Evolutionary conservation across 768 basidiomycete species (phyloP).

Genomic region (Floccularia luteovirens): DNA sequence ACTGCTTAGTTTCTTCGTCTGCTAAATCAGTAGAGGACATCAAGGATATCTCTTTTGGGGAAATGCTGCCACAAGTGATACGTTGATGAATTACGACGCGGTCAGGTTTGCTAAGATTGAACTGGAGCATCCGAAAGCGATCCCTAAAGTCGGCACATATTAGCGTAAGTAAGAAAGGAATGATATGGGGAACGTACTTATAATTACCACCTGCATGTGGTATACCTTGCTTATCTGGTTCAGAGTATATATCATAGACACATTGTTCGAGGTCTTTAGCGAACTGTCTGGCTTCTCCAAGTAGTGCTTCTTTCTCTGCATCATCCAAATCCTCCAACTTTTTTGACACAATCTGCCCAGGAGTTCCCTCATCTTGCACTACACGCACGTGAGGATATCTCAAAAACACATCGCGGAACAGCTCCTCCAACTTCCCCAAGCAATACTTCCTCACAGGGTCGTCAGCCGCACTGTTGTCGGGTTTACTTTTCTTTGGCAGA

Average conservation of each 20-base stretch:
- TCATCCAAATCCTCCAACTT: slow-evolving; percentile 47
- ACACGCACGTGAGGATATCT: slow-evolving; percentile 53
- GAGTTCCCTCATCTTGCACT: slow-evolving; percentile 5
- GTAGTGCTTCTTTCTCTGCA: slow-evolving; percentile 48
- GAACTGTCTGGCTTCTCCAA: slow-evolving; percentile 54
- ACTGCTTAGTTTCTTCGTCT: slow-evolving; percentile 78
- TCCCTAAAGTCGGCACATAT: slow-evolving; percentile 40
- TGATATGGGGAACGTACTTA: slow-evolving; percentile 43
- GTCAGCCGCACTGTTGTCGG: slow-evolving; percentile 29
- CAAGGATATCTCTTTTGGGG: slow-evolving; percentile 65
- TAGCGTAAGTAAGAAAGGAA: slow-evolving; percentile 3
- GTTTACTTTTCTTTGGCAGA: slow-evolving; percentile 11
- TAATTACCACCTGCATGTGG: slow-evolving; percentile 67
- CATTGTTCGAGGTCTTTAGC: slow-evolving; percentile 68
- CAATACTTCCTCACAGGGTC: slow-evolving; percentile 80
- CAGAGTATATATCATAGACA: slow-evolving; percentile 69
- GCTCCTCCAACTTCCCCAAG: slow-evolving; percentile 63
- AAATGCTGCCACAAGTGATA: slow-evolving; percentile 60
- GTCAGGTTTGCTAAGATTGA: slow-evolving; percentile 81
- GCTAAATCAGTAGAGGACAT: slow-evolving; percentile 90
- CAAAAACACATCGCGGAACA: slow-evolving; percentile 64
- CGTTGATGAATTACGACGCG: slow-evolving; percentile 73
- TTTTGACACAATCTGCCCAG: slow-evolving; percentile 26
- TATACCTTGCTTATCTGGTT: slow-evolving; percentile 65
- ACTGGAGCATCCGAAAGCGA: slow-evolving; percentile 84